A percentile compares a stretch with the other conserved stretches of the same genome.
Conservation (phyloP, 2,329 filamentous ascomycete species). For the Monosporascus sp. region DNA sequence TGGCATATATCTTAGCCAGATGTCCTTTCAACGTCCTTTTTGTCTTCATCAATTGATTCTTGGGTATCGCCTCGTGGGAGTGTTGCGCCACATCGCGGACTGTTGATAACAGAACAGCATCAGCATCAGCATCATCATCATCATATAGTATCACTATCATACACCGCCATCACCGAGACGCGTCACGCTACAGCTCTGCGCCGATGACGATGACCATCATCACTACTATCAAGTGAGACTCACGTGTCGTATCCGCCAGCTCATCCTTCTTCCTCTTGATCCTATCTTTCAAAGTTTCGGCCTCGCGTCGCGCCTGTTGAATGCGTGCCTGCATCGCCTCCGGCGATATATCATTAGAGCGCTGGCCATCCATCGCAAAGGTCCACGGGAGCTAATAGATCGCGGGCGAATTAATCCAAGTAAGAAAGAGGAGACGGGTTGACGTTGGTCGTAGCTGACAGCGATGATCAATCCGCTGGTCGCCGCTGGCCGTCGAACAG, state of each 20-base stretch:
- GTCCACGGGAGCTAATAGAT: neutral
- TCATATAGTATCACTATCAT: neutral
- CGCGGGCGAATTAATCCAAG: neutral
- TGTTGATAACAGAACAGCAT: slow-evolving; percentile 30
- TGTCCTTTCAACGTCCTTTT: slow-evolving; percentile 96
- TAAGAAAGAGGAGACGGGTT: neutral
- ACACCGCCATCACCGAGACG: neutral
- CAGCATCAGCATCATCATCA: slow-evolving; percentile 1
- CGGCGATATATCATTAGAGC: slow-evolving; percentile 59
- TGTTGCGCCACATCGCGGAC: slow-evolving; percentile 90
- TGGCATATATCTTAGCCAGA: slow-evolving; percentile 98
- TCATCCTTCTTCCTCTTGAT: slow-evolving; percentile 99
- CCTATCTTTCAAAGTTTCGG: slow-evolving; percentile 93
- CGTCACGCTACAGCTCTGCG: neutral
- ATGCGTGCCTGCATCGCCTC: slow-evolving; percentile 90
- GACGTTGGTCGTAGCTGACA: neutral
- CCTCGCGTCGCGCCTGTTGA: slow-evolving; percentile 89
- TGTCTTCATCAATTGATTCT: slow-evolving; percentile 91
- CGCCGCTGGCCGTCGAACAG: neutral
- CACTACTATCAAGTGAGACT: slow-evolving; percentile 35
- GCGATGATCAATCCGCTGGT: neutral
- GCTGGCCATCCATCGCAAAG: slow-evolving; percentile 51
- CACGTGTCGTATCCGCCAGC: slow-evolving; percentile 94
- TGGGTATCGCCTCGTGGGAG: slow-evolving; percentile 85
- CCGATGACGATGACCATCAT: slow-evolving; percentile 4